Percentiles rank a stretch among this genome's conserved stretches.
Evolutionary conservation across 768 basidiomycete species (phyloP).

Genomic region (Asterophora lycoperdoides): DNA sequence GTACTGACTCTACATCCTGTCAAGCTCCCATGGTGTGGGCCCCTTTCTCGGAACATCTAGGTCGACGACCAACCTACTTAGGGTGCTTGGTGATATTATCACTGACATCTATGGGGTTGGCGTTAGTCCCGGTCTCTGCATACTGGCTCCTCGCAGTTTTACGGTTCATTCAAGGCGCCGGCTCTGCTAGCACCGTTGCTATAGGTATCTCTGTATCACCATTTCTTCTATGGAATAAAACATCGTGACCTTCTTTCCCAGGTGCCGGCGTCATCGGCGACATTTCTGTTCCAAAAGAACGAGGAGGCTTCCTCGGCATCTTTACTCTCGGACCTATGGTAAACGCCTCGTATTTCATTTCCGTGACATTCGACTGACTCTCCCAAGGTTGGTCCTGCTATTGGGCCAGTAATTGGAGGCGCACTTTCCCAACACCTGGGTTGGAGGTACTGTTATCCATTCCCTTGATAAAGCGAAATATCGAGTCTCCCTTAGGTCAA

Average conservation of each 20-base stretch:
- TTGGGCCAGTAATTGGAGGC: conserved; percentile 61
- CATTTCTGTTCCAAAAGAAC: conserved; percentile 66
- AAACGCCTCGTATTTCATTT: conserved; percentile 5
- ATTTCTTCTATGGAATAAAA: not conserved
- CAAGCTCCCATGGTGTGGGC: conserved; percentile 69
- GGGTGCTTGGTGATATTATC: conserved; percentile 60
- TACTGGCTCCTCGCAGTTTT: conserved; percentile 81
- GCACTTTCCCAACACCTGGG: conserved; percentile 52
- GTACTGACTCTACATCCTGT: not conserved
- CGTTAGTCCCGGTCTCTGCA: conserved; percentile 44
- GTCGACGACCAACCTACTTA: conserved; percentile 61
- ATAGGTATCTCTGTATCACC: conserved; percentile 41
- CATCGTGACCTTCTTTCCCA: conserved; percentile 15
- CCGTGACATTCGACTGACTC: not conserved
- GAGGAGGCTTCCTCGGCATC: conserved; percentile 70
- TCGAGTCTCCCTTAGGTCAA: conserved; percentile 35
- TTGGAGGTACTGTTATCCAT: conserved; percentile 45
- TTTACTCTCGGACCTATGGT: conserved; percentile 66
- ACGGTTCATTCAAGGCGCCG: conserved; percentile 75
- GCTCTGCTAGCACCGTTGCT: conserved; percentile 76
- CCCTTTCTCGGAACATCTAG: conserved; percentile 60
- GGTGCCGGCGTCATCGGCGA: conserved; percentile 79
- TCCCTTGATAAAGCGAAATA: not conserved
- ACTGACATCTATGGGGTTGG: conserved; percentile 60
- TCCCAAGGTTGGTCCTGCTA: conserved; percentile 52